Base-by-base conservation (phyloP, 371 early-diverging fungal genomes). In the Syncephalastrum monosporum region DNA sequence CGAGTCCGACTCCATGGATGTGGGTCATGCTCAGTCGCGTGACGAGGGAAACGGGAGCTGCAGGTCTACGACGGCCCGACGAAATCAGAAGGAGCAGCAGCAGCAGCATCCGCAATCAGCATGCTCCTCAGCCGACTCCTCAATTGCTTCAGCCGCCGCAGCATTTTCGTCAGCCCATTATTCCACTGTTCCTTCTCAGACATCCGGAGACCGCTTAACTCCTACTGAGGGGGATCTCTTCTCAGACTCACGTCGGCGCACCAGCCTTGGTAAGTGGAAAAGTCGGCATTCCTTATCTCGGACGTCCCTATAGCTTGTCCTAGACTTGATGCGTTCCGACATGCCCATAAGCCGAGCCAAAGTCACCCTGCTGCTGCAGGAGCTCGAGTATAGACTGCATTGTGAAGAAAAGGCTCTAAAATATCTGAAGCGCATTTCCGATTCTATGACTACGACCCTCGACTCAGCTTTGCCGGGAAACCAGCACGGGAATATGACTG, bases 351-450 rank as follows among this genome's bases (percentile, higher is more conserved):
- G 92, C 7, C 70, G 79, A n/a, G 88, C 88, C 49, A 92, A 93
- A 65, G 86, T 96, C n/a, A 86, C 90, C 19, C 73, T 87, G 57
- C 92, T 91, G 69, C 72, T 95, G 21, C 84, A 85, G 24, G 92
- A 93, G 62, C 72, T 94, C 49, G 83, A 87, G 44, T 86, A 83
- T 61, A 94, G 93, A 71, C 84, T 95, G 4, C 89, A 92, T 50
- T 86, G 95, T 7, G 96, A 97, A 78, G 85, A 82, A 61, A 90
- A 91, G 67, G 85, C 95, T 6, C 82, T 85, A 53, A 88, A 90
- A 44, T 93, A 92, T 10, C 78, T 79, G 57, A 75, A 82, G 5
- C 49, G 53, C 10, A 52, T 42, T 17, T 51, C 66, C 5, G 38
- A 25, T 45, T 56, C 33, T 48, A 60, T 38, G 33, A 19, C 19